Percentiles rank a stretch among this genome's conserved stretches.
These are phyloP conservation scores for Somion occarium DNA, from an alignment of 1,284 basidiomycete species.

Conservation along the genomic window DNA sequence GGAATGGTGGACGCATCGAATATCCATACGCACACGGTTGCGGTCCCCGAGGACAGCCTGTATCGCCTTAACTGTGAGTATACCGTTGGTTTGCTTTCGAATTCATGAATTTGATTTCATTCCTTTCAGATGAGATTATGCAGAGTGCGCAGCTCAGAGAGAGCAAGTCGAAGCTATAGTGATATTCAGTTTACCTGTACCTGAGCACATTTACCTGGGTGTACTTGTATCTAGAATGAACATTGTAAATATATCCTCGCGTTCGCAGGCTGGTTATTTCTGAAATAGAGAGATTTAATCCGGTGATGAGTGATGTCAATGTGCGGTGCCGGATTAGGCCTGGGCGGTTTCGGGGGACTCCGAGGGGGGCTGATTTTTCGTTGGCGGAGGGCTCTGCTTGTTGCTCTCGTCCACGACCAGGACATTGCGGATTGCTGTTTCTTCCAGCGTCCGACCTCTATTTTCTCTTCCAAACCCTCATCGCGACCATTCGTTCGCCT, in stretches of 20 bases:
- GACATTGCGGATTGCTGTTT: conserved; percentile 31
- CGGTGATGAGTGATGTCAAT: background rate
- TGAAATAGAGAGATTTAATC: no score
- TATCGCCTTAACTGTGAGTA: conserved; percentile 76
- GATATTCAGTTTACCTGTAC: no score
- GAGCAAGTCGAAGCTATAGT: conserved; percentile 45
- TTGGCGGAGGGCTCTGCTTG: conserved; percentile 18
- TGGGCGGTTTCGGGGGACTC: conserved; percentile 10
- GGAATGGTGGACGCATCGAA: conserved; percentile 83
- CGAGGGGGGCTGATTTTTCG: conserved; percentile 32
- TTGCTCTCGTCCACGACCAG: conserved; percentile 31
- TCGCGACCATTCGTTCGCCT: conserved; percentile 58
- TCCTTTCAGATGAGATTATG: conserved; percentile 36
- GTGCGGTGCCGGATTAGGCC: no score
- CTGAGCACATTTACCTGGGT: no score
- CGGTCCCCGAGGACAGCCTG: conserved; percentile 63
- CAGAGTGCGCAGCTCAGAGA: conserved; percentile 47
- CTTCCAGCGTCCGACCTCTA: conserved; percentile 27
- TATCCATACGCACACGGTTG: conserved; percentile 52
- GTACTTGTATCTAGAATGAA: no score
- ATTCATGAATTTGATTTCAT: background rate
- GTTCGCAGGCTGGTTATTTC: no score
- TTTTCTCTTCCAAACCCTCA: conserved; percentile 19
- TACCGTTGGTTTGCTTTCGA: background rate
- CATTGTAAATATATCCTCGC: no score